These are phyloP conservation scores for Nectriaceae sp. DNA, from an alignment of 2,329 filamentous ascomycete genomes.

Conservation along the genomic window DNA sequence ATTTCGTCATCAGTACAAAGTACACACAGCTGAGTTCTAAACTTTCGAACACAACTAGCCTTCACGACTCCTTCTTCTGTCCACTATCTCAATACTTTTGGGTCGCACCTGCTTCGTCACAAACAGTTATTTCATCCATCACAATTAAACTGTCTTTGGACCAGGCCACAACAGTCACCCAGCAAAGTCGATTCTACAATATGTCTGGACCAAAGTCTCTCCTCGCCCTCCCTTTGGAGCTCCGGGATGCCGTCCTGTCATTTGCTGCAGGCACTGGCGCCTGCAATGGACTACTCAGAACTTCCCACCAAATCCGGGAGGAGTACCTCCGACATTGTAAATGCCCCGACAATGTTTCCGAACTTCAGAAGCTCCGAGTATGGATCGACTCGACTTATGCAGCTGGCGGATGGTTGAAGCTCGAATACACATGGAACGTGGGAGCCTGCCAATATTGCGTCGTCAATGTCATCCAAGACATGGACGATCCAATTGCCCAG, in stretches of 20 bases:
- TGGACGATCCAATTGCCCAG: conserved; percentile 6
- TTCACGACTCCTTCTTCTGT: too few relatives aligned
- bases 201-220: neutral
- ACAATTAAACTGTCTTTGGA: too few relatives aligned
- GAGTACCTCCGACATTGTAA: conserved; percentile 5
- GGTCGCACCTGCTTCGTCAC: too few relatives aligned
- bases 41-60: too few relatives aligned
- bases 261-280: neutral
- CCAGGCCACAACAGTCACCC: too few relatives aligned
- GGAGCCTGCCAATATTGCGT: neutral
- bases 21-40: too few relatives aligned
- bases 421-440: conserved; percentile 9
- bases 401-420: conserved; percentile 10
- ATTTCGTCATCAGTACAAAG: too few relatives aligned
- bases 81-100: too few relatives aligned
- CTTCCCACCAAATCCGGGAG: conserved; percentile 7
- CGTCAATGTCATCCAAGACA: conserved; percentile 1
- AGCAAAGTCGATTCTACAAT: too few relatives aligned
- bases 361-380: conserved; percentile 2
- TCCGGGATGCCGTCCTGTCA: conserved; percentile 12
- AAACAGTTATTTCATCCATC: too few relatives aligned
- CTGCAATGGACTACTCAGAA: conserved; percentile 7
- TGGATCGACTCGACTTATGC: conserved; percentile 10
- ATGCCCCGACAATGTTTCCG: neutral
- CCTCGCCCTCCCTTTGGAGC: conserved; percentile 7